Evolutionary conservation across 1,284 basidiomycete species (phyloP).

Genomic region (Veloporphyrellus conicus): DNA sequence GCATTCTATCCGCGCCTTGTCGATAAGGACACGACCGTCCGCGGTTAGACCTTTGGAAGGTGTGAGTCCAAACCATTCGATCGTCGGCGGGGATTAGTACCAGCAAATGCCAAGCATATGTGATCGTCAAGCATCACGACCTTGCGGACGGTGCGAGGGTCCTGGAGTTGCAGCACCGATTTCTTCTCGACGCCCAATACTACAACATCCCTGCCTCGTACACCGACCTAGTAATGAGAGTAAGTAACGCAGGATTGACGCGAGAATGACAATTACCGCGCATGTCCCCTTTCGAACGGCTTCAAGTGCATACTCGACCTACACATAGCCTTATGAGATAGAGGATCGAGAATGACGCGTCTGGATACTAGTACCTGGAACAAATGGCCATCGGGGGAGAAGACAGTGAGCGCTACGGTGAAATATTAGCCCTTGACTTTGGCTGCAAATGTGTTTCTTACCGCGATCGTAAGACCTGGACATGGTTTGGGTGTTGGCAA

Average conservation of each 20-base stretch:
- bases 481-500: conserved; percentile 19
- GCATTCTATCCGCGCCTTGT: conserved; percentile 97
- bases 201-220: conserved; percentile 91
- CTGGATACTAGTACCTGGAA: conserved; percentile 63
- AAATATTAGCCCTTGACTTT: conserved; percentile 10
- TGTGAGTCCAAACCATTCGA: conserved; percentile 9
- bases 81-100: conserved; percentile 43
- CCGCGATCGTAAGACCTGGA: conserved; percentile 38
- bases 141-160: conserved; percentile 95
- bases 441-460: conserved; percentile 6
- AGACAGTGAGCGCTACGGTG: conserved; percentile 78
- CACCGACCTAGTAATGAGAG: conserved; percentile 69
- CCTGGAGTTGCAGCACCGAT: conserved; percentile 94
- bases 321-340: conserved; percentile 24
- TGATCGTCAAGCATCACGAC: conserved; percentile 99
- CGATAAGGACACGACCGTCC: conserved; percentile 95
- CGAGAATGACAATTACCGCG: conserved; percentile 57
- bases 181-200: conserved; percentile 99
- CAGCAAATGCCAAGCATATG: conserved; percentile 95
- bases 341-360: conserved; percentile 19
- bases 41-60: conserved; percentile 79
- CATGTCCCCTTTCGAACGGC: conserved; percentile 97
- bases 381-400: conserved; percentile 91
- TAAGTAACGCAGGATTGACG: conserved; percentile 4
- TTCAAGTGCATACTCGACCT: conserved; percentile 98